Evolutionary conservation across 2,329 filamentous ascomycete genomes (phyloP).

Genomic region (Xylariaceae sp.): DNA sequence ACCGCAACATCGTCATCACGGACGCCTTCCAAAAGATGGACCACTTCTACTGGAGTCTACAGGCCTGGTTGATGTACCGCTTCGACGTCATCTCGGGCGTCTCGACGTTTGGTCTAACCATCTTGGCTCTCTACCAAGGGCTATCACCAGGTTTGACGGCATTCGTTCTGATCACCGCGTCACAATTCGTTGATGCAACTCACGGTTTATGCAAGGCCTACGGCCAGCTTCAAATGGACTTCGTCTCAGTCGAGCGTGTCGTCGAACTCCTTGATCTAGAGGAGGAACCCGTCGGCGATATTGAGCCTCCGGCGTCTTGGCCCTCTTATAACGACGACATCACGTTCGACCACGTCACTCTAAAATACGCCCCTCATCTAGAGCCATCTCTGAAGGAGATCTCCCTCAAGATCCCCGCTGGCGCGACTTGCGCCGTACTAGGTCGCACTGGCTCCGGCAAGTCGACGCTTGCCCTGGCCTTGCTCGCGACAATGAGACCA

Average conservation of each 20-base stretch:
- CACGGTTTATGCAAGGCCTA: conserved; percentile 75
- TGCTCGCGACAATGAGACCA: conserved; percentile 54
- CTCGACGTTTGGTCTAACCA: conserved; percentile 69
- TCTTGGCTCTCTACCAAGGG: conserved; percentile 70
- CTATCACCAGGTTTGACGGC: conserved; percentile 75
- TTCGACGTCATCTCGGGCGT: conserved; percentile 69
- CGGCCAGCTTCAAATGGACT: conserved; percentile 84
- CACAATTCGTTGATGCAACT: conserved; percentile 64
- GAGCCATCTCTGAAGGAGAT: conserved; percentile 68
- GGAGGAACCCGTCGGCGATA: conserved; percentile 64
- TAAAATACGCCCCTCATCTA: conserved; percentile 74
- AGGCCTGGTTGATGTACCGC: conserved; percentile 78
- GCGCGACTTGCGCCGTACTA: conserved; percentile 62
- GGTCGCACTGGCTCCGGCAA: conserved; percentile 86
- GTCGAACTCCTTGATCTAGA: conserved; percentile 77
- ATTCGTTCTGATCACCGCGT: conserved; percentile 73
- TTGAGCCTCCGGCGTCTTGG: conserved; percentile 72
- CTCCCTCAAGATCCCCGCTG: conserved; percentile 66
- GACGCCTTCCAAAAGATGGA: conserved; percentile 93
- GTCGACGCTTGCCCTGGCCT: conserved; percentile 64
- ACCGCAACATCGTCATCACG: conserved; percentile 72
- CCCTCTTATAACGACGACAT: conserved; percentile 69
- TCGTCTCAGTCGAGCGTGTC: conserved; percentile 83
- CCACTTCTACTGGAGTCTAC: conserved; percentile 90
- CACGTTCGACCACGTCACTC: conserved; percentile 70